phyloP scores from a whole-genome alignment of 2,329 filamentous ascomycete genomes.

The Leptographium radiaticola region DNA sequence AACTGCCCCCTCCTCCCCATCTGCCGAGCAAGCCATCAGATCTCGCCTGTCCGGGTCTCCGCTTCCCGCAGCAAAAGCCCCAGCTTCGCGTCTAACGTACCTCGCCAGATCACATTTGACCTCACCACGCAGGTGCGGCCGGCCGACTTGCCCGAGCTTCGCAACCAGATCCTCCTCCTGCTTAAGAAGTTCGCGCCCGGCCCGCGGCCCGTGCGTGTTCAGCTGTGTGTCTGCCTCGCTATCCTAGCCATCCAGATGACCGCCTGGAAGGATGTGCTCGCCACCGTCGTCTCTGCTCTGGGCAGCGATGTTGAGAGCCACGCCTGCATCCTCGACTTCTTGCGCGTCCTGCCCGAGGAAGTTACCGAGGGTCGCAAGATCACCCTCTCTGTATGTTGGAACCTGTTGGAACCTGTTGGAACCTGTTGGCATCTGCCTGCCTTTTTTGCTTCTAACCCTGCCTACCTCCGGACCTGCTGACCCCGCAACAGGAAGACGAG shows the following conservation, averaged over 20 bases:
- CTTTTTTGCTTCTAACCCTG: background rate
- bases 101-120: constrained; percentile 80
- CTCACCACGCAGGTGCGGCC: constrained; percentile 70
- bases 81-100: background rate
- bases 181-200: constrained; percentile 71
- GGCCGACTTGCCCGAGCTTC: constrained; percentile 60
- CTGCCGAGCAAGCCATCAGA: background rate
- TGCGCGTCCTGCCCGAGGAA: constrained; percentile 94
- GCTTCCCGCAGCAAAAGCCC: background rate
- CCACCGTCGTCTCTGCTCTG: constrained; percentile 65
- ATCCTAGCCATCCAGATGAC: constrained; percentile 94
- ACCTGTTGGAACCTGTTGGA: background rate
- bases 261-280: constrained; percentile 85
- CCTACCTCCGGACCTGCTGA: background rate
- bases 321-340: constrained; percentile 84
- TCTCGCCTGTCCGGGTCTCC: background rate
- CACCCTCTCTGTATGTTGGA: constrained; percentile 81
- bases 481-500: constrained; percentile 74
- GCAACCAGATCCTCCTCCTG: constrained; percentile 71
- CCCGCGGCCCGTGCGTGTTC: constrained; percentile 73
- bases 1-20: constrained; percentile 8
- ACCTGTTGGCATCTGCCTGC: too few species aligned
- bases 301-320: constrained; percentile 65
- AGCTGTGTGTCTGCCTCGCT: constrained; percentile 88
- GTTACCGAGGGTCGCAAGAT: constrained; percentile 99